A percentile compares a stretch with the other conserved stretches of the same genome.
phyloP scores from a whole-genome alignment of 257 asterid genomes.

The Capsicum chinense region DNA sequence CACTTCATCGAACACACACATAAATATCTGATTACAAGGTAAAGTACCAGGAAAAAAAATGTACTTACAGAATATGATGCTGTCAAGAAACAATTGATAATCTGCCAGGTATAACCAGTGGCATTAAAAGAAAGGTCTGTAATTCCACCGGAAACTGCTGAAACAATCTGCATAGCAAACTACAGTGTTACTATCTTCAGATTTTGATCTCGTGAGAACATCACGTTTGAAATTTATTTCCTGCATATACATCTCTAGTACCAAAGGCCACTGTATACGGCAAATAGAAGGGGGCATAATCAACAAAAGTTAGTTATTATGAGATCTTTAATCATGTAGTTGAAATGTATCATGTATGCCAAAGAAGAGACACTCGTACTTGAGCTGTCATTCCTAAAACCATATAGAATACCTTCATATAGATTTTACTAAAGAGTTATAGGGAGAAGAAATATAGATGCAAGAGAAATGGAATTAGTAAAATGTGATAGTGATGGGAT shows the following conservation, averaged over 20 bases:
- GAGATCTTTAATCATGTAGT: too few relatives aligned
- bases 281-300: background rate
- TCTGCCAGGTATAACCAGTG: constrained; percentile 90
- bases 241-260: background rate
- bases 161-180: constrained; percentile 66
- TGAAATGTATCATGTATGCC: too few relatives aligned
- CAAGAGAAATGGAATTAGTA: too few relatives aligned
- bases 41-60: background rate
- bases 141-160: constrained; percentile 94
- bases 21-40: background rate
- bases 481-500: too few relatives aligned
- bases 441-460: too few relatives aligned
- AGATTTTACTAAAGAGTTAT: too few relatives aligned
- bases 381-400: too few relatives aligned
- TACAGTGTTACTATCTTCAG: background rate
- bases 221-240: background rate
- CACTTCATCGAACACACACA: background rate
- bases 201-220: background rate
- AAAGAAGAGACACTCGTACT: too few relatives aligned
- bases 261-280: background rate
- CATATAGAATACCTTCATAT: too few relatives aligned
- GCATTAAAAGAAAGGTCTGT: constrained; percentile 88
- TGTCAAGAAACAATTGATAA: constrained; percentile 84
- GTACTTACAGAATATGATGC: constrained; percentile 92
- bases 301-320: too few relatives aligned